Base-by-base conservation (phyloP, 768 basidiomycete genomes). In the Amanita polypyramis region DNA sequence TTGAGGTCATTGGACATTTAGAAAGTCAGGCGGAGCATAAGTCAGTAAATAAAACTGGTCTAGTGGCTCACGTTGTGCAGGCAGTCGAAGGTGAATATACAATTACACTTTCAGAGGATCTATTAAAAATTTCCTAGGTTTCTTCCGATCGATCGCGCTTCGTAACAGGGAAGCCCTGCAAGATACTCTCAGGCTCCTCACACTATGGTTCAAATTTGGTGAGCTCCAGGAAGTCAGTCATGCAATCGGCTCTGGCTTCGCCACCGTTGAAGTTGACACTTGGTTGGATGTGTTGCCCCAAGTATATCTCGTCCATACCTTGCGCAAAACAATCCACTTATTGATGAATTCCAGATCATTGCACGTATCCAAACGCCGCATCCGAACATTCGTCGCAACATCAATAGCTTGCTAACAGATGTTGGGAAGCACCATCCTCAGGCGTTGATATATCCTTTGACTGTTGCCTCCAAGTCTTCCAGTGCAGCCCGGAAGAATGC, bases 261-360 rank as follows among this genome's bases (percentile, higher is more conserved):
- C 80, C 2, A 80, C 79, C 33, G 91, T 99, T 32, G 91, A 88
- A 60, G 83, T 99, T 44, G 93, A 99, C 59, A 98, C 94, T 0
- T 99, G 96, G 96, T 73, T 99, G 33, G 93, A 98, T 58, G 96
- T 99, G 54, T 92, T 98, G 47, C 96, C 96, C 40, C 95, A 98
- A 77, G 94, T 91, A 35, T 7, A 62, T 20, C 6, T 36, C 8
- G 14, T 40, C 11, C 12, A 37, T 20, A 20, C 39, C 8, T 15
- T 42, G 17, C n/a, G 12, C 4, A 14, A 9, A 20, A 40, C 29
- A 20, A 27, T 45, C 43, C n/a, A n/a, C n/a, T 45, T 25, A 29
- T 41, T 19, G 35, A 5, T 17, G 23, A 32, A 32, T 20, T 51
- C 33, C 50, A 98, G 91, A 95, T 99, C 54, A 98, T 99, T 58